Evolutionary conservation across 306 rosid species (phyloP), one percentile per base, ranked within the genome.

Genomic region (Amphicarpaea edgeworthii): DNA sequence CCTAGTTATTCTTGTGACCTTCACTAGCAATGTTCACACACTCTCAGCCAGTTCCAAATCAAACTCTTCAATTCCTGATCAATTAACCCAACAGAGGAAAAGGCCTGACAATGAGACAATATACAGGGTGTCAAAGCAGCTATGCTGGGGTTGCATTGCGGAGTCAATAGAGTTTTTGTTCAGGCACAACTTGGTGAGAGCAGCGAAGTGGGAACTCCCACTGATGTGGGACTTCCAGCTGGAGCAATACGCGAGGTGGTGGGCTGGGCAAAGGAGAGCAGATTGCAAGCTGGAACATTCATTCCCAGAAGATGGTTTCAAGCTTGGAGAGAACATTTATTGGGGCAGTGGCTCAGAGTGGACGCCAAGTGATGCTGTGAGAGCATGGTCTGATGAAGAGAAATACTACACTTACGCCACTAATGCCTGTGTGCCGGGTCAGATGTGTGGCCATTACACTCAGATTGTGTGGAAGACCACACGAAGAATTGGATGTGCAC

Each of bases 401-500:
- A 90, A 90, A 76, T 90, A 87, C 61, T 93, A 93, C 34, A 80
- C 86, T 0, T 93, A 93, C n/a, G 55, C 14, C 1, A 87, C 87
- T 0, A 93, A 90, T 14, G 26, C 77, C 0, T 93, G 98, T 58
- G 88, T 64, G 24, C 75, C 65, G 0, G 98, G 89, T 2, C 90
- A 90, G 23, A 89, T 93, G 91, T 93, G 98, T 47, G 98, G 98
- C 5, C 98, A 93, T 72, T 93, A 88, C 62, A 93, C 98, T 32
- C 98, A 93, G 47, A 87, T 93, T 0, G 98, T 93, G 77, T 93
- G 98, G 98, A 82, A 84, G 72, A 85, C 12, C 45, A 93, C 96
- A 0, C 78, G 80, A 17, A 89, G 91, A 30, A 63, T 93, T 43
- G 98, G 95, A 3, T 93, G 98, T 71, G 96, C 93, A 9, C 65